A percentile compares a stretch with the other conserved stretches of the same genome.
Conservation (phyloP, 2,329 filamentous ascomycete species). For the Sporothrix brasiliensis region DNA sequence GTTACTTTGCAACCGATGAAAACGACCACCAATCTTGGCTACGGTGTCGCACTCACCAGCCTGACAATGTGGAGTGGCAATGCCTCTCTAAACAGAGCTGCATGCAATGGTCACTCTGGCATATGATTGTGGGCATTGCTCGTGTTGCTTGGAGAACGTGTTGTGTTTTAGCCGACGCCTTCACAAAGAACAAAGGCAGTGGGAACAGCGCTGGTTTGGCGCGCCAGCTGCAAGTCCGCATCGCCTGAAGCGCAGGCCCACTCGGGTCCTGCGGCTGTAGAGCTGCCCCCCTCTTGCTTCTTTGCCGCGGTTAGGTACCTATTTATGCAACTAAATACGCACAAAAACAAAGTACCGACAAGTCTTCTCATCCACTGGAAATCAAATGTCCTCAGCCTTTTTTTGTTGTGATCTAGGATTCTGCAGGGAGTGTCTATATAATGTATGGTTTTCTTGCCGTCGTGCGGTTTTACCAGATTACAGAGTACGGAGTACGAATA, state of each 20-base stretch:
- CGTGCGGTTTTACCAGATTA: not conserved
- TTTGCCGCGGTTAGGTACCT: conserved; percentile 28
- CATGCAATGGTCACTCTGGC: not conserved
- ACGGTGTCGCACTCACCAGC: not conserved
- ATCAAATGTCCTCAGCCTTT: not conserved
- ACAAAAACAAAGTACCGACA: not conserved
- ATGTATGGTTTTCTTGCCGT: not conserved
- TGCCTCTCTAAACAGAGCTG: not conserved
- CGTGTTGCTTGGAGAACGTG: not conserved
- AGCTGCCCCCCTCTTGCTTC: not conserved
- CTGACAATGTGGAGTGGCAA: not conserved
- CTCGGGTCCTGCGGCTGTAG: conserved; percentile 14
- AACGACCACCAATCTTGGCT: not conserved
- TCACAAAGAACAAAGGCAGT: not conserved
- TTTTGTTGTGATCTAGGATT: too few species aligned
- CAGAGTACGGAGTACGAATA: not conserved
- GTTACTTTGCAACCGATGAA: not conserved
- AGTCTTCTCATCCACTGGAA: not conserved
- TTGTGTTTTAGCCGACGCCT: conserved; percentile 18
- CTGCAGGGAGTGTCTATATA: not conserved
- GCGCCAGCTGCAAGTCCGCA: not conserved
- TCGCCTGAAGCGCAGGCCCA: conserved; percentile 1
- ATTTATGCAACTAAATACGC: not conserved
- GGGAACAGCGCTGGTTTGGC: conserved; percentile 7
- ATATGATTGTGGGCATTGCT: not conserved